Base-by-base conservation (phyloP, 768 basidiomycete genomes). In the Boletus eberwhitei region DNA sequence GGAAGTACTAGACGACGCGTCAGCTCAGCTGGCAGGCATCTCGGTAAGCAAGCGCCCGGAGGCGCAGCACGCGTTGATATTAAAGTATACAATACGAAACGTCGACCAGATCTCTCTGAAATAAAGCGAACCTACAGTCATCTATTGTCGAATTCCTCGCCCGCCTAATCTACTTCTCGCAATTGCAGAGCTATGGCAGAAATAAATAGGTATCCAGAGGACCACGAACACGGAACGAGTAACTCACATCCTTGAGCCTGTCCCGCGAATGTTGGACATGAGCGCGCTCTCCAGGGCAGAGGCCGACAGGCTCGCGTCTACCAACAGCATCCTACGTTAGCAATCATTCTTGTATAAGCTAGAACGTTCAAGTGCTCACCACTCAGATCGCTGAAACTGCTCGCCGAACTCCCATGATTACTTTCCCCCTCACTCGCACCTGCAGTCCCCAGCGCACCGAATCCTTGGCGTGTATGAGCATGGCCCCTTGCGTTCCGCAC, bases 311-410 rank as follows among this genome's bases (percentile, higher is more conserved):
- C 88, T 89, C 12, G 83, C 79, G 60, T 90, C 88, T 88, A 40
- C 16, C 46, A 47, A 26, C 11, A 29, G 19, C 11, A 32, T 16
- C 13, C 48, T 17, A 36, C 21, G 12, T 50, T 29, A 57, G 52
- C 36, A 5, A 61, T 2, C 52, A 22, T 40, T 14, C 22, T 45
- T 38, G 40, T 12, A n/a, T n/a, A 13, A 32, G 5, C 32, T 5
- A 17, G 17, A 41, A 37, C 0, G 26, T 16, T 48, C 21, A n/a
- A 40, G 16, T 21, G 71, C 81, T 64, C 62, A 90, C 91, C 90
- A 62, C 91, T 93, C 41, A 93, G 64, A 64, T 93, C 91, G 64
- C 90, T 93, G 62, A 93, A 91, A 68, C 91, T 84, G 8, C 90
- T 91, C 0, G 89, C 82, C 40, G 85, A 83, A 22, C 89, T 91